Conservation (phyloP, 345 rosid genomes). For the Pistacia vera region DNA sequence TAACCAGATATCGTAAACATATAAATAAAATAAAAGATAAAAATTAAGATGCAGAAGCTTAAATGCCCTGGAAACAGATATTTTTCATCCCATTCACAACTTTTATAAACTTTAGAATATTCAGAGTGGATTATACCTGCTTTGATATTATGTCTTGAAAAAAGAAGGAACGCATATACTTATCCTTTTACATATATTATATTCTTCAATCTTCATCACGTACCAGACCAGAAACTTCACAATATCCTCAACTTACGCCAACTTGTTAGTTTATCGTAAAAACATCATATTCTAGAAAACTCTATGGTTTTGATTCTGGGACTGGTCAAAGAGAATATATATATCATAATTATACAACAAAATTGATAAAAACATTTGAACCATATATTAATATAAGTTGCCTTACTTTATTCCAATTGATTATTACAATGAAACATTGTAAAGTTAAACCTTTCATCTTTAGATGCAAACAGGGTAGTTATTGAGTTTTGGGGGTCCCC, state of each 20-base stretch:
- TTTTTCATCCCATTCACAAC: slow-evolving; percentile 7
- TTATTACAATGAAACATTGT: background rate
- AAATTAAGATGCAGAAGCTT: background rate
- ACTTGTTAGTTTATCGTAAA: background rate
- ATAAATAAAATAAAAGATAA: no score
- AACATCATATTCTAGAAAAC: background rate
- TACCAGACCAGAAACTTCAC: background rate
- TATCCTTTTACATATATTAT: background rate
- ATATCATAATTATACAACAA: background rate
- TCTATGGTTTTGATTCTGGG: slow-evolving; percentile 1
- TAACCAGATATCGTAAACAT: no score
- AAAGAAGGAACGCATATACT: slow-evolving; percentile 12
- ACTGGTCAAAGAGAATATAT: background rate
- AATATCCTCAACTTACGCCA: background rate
- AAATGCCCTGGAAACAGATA: background rate
- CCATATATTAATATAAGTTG: background rate
- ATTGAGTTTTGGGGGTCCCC: slow-evolving; percentile 5
- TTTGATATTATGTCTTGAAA: background rate
- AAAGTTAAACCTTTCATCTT: background rate
- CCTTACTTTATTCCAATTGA: background rate
- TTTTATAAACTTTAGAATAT: slow-evolving; percentile 22
- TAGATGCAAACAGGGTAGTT: background rate
- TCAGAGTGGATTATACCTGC: slow-evolving; percentile 24
- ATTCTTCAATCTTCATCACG: slow-evolving; percentile 11
- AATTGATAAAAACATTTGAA: background rate